These are phyloP conservation scores for Amanita rimosa DNA, from an alignment of 768 basidiomycete species.

Conservation along the genomic window DNA sequence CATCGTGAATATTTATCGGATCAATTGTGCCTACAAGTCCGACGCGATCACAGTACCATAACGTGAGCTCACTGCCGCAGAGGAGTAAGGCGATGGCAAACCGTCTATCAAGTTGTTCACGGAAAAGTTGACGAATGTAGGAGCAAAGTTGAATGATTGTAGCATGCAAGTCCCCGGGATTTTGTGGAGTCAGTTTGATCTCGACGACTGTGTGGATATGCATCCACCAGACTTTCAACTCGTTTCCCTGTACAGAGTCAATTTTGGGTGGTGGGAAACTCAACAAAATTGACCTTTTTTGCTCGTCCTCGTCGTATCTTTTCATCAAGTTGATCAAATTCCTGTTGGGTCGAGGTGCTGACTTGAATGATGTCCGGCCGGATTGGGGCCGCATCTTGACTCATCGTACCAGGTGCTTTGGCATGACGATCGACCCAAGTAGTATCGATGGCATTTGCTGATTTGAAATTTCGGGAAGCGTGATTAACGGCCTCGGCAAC, in stretches of 20 bases:
- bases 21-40: slow-evolving; percentile 7
- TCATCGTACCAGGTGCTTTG: not conserved
- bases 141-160: not conserved
- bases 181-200: not conserved
- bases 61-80: slow-evolving; percentile 2
- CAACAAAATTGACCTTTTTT: not conserved
- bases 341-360: not conserved
- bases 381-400: not conserved
- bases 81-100: slow-evolving; percentile 6
- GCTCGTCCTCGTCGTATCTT: not conserved
- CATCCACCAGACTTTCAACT: not conserved
- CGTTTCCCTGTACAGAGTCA: not conserved
- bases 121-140: slow-evolving; percentile 9
- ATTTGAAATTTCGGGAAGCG: not conserved
- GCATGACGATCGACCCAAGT: not conserved
- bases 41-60: slow-evolving; percentile 7
- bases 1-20: slow-evolving; percentile 7
- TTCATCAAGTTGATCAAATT: not conserved
- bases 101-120: slow-evolving; percentile 8
- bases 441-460: not conserved
- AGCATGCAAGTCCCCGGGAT: not conserved
- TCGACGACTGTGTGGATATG: not conserved
- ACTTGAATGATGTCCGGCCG: not conserved
- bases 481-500: not conserved
- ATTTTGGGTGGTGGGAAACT: not conserved